Conservation (phyloP, 345 rosid species). For the Pugionium dolabratum region DNA sequence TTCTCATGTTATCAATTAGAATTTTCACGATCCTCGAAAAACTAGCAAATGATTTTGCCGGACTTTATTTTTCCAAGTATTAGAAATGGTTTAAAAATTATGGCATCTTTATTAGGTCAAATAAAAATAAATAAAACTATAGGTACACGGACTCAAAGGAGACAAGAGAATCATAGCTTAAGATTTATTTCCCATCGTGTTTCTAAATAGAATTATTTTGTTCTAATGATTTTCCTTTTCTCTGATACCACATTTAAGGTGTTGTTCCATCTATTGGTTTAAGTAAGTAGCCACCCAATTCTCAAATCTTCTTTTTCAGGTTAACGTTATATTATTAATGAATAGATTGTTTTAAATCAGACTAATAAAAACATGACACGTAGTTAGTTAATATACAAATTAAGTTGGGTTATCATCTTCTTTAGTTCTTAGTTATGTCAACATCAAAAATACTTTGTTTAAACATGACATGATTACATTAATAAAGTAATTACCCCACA, state of each 20-base stretch:
- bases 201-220: conserved; percentile 28
- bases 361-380: conserved; percentile 21
- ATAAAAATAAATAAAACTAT: not conserved
- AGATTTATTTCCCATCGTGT: conserved; percentile 30
- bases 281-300: too few relatives aligned
- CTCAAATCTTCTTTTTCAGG: too few relatives aligned
- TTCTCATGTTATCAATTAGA: too few relatives aligned
- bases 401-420: conserved; percentile 12
- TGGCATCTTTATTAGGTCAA: conserved; percentile 7
- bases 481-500: conserved; percentile 36
- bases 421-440: conserved; percentile 32
- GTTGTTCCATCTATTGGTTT: too few relatives aligned
- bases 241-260: too few relatives aligned
- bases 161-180: conserved; percentile 37
- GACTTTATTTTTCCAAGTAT: conserved; percentile 1
- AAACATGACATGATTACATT: conserved; percentile 31
- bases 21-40: not conserved
- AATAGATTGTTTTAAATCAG: too few relatives aligned
- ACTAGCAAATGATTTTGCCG: not conserved
- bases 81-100: conserved; percentile 13
- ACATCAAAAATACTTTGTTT: conserved; percentile 30
- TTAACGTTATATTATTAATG: too few relatives aligned
- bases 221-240: conserved; percentile 7
- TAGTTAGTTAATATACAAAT: conserved; percentile 24
- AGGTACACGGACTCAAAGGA: conserved; percentile 41